Evolutionary conservation across 257 asterid species (phyloP).

Genomic region (Eustoma russellianum): DNA sequence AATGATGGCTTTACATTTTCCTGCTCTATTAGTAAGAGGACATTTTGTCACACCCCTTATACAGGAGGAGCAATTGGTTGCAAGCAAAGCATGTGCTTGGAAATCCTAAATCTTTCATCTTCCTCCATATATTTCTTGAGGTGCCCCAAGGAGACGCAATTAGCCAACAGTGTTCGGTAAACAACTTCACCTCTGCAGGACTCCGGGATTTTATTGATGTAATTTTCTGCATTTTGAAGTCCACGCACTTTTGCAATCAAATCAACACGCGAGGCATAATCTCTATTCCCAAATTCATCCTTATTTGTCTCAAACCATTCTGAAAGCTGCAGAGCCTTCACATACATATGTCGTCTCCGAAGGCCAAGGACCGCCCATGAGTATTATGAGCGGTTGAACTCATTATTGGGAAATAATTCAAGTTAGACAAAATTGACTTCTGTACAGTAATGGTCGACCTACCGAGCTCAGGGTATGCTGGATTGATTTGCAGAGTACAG

Average conservation of each 20-base stretch:
- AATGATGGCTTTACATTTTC: slow-evolving; percentile 48
- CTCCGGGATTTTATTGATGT: slow-evolving; percentile 42
- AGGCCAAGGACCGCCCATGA: slow-evolving; percentile 29
- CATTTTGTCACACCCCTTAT: slow-evolving; percentile 48
- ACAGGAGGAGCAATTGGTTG: slow-evolving; percentile 63
- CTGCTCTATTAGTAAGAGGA: slow-evolving; percentile 61
- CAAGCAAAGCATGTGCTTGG: slow-evolving; percentile 41
- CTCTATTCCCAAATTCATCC: slow-evolving; percentile 34
- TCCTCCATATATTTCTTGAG: slow-evolving; percentile 47
- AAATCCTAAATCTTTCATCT: slow-evolving; percentile 48
- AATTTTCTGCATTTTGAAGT: slow-evolving; percentile 42
- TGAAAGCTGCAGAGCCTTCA: slow-evolving; percentile 67
- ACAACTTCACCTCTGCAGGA: slow-evolving; percentile 47
- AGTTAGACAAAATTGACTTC: no score
- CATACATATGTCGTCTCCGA: slow-evolving; percentile 41
- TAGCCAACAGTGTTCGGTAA: slow-evolving; percentile 61
- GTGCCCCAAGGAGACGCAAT: slow-evolving; percentile 26
- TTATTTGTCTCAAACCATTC: slow-evolving; percentile 56
- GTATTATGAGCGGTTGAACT: slow-evolving; percentile 34
- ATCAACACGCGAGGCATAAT: slow-evolving; percentile 52
- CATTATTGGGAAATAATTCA: no score
- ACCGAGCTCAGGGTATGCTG: no score
- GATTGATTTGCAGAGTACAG: no score
- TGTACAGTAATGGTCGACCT: no score
- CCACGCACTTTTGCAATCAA: slow-evolving; percentile 66